A percentile compares a stretch with the other conserved stretches of the same genome.
These are phyloP conservation scores for Aspergillus funiculosus DNA, from an alignment of 495 filamentous ascomycete species.

Conservation along the genomic window DNA sequence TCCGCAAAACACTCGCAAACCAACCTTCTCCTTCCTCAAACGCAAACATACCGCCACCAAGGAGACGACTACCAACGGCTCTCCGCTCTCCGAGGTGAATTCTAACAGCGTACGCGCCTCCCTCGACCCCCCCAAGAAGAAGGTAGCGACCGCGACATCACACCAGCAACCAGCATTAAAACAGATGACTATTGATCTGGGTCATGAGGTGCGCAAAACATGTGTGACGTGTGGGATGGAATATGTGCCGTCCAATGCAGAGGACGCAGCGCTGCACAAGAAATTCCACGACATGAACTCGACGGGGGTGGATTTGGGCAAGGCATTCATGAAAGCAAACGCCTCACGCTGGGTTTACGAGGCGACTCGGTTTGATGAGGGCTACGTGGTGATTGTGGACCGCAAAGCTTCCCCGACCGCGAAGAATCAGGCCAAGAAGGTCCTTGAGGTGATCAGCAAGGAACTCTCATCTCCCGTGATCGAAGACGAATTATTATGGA, in stretches of 20 bases:
- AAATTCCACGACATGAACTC: slow-evolving; percentile 64
- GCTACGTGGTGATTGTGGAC: slow-evolving; percentile 53
- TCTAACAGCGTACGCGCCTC: slow-evolving; percentile 46
- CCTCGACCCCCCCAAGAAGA: slow-evolving; percentile 34
- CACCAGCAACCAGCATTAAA: slow-evolving; percentile 41
- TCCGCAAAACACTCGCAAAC: slow-evolving; percentile 50
- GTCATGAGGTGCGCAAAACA: slow-evolving; percentile 51
- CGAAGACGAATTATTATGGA: slow-evolving; percentile 55
- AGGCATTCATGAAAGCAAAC: slow-evolving; percentile 46
- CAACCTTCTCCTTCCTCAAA: slow-evolving; percentile 49
- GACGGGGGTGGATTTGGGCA: slow-evolving; percentile 58
- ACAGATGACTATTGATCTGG: slow-evolving; percentile 65
- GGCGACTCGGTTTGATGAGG: slow-evolving; percentile 42
- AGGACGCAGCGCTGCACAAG: slow-evolving; percentile 59
- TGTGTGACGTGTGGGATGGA: slow-evolving; percentile 66
- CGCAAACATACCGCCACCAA: slow-evolving; percentile 42
- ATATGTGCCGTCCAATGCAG: slow-evolving; percentile 59
- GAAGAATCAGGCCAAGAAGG: slow-evolving; percentile 53
- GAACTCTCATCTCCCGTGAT: slow-evolving; percentile 62
- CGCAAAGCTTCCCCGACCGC: slow-evolving; percentile 48
- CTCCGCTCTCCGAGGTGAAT: slow-evolving; percentile 47
- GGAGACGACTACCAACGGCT: slow-evolving; percentile 28
- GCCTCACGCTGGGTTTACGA: slow-evolving; percentile 45
- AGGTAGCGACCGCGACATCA: slow-evolving; percentile 6
- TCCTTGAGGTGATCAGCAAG: slow-evolving; percentile 61